A percentile compares a stretch with the other conserved stretches of the same genome.
phyloP scores from a whole-genome alignment of 1,284 basidiomycete species.

The Puccinia novopanici region DNA sequence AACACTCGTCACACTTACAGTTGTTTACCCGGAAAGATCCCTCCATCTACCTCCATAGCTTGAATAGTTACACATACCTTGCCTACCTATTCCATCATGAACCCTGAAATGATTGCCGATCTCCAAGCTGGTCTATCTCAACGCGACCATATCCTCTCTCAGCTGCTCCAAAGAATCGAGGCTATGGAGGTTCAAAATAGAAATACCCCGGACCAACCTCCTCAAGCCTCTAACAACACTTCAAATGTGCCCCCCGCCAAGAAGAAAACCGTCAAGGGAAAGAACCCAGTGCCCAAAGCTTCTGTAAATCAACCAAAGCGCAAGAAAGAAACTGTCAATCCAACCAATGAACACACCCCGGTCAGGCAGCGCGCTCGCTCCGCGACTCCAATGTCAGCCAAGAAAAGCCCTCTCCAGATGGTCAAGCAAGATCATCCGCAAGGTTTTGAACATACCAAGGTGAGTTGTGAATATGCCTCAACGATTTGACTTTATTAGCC shows the following conservation, averaged over 20 bases:
- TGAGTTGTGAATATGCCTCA: background rate
- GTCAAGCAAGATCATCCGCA: background rate
- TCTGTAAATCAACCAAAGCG: background rate
- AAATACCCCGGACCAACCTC: background rate
- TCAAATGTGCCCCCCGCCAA: background rate
- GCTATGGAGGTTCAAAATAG: background rate
- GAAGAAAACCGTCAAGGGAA: background rate
- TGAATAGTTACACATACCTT: too few species aligned
- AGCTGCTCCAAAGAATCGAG: background rate
- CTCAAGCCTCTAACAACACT: background rate
- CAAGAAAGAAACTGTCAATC: background rate
- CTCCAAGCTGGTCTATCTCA: background rate
- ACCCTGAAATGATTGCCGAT: background rate
- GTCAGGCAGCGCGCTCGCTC: background rate
- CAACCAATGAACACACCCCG: background rate
- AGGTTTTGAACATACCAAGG: constrained; percentile 29
- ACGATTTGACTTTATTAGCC: background rate
- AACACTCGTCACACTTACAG: too few species aligned
- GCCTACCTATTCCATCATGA: too few species aligned
- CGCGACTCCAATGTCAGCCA: background rate
- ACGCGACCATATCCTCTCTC: background rate
- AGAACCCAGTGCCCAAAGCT: background rate
- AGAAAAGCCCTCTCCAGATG: constrained; percentile 26
- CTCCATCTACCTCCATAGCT: too few species aligned
- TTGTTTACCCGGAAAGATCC: too few species aligned